A percentile compares a stretch with the other conserved stretches of the same genome.
Evolutionary conservation across 2,329 filamentous ascomycete species (phyloP).

Genomic region (Myrmaecium sp.): DNA sequence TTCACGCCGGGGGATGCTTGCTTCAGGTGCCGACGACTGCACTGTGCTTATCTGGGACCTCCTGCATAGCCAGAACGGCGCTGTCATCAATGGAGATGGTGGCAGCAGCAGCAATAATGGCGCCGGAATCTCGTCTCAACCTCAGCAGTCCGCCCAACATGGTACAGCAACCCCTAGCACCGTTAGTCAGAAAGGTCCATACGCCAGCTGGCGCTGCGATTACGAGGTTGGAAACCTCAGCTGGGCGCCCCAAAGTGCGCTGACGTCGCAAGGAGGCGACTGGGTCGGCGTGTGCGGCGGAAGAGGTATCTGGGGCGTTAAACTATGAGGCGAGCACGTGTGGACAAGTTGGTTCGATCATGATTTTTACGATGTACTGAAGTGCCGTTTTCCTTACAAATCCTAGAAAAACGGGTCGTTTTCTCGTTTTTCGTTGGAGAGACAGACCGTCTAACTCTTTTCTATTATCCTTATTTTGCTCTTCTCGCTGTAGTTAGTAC

Average conservation of each 20-base stretch:
- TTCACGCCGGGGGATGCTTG: conserved; percentile 67
- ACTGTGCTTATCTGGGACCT: conserved; percentile 90
- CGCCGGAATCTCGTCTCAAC: conserved; percentile 7
- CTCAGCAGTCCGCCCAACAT: conserved; percentile 18
- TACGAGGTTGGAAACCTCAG: conserved; percentile 75
- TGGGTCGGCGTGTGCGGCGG: conserved; percentile 75
- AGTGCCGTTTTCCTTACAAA: too few relatives aligned
- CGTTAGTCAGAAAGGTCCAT: conserved; percentile 43
- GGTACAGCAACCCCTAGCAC: too few relatives aligned
- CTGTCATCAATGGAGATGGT: conserved; percentile 29
- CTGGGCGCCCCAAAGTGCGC: conserved; percentile 58
- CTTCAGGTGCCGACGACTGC: conserved; percentile 82
- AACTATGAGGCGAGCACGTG: too few relatives aligned
- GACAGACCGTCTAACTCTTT: too few relatives aligned
- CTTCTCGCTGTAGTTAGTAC: too few relatives aligned
- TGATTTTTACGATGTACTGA: too few relatives aligned
- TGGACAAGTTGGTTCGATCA: too few relatives aligned
- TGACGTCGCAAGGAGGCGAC: conserved; percentile 54
- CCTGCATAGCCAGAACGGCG: conserved; percentile 45
- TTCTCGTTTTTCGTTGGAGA: too few relatives aligned
- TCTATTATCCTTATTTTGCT: too few relatives aligned
- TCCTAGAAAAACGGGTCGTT: too few relatives aligned
- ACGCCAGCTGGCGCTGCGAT: conserved; percentile 69
- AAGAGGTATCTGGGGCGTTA: conserved; percentile 65
- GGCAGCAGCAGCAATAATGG: conserved; percentile 10